phyloP scores from a whole-genome alignment of 2,329 filamentous ascomycete species.

The Fusarium piperis region DNA sequence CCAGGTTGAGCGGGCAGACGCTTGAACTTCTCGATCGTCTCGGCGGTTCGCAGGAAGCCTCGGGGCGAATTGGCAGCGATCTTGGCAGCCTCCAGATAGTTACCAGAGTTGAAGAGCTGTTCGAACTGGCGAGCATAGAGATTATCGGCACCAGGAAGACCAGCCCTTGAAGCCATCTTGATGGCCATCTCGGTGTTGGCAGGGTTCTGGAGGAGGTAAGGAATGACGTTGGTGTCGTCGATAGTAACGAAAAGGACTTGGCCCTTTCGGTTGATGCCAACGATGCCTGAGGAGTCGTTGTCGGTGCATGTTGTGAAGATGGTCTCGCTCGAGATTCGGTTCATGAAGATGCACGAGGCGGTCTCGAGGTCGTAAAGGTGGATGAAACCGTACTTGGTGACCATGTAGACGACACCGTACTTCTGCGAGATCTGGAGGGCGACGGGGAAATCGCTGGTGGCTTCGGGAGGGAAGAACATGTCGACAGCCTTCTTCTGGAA shows the following conservation, averaged over 20 bases:
- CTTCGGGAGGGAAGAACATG: constrained; percentile 96
- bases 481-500: constrained; percentile 98
- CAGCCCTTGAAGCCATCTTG: constrained; percentile 94
- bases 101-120: constrained; percentile 80
- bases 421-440: constrained; percentile 97
- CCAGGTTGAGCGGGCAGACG: constrained; percentile 80
- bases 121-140: constrained; percentile 95
- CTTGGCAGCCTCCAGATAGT: constrained; percentile 90
- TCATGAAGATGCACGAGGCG: constrained; percentile 97
- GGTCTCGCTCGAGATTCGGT: constrained; percentile 98
- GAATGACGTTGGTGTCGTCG: constrained; percentile 90
- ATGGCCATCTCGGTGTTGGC: constrained; percentile 93
- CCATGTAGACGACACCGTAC: constrained; percentile 96
- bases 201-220: constrained; percentile 95
- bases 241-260: constrained; percentile 95
- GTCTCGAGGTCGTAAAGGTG: constrained; percentile 98
- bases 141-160: constrained; percentile 91
- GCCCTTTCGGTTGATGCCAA: constrained; percentile 97
- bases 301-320: constrained; percentile 96
- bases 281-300: constrained; percentile 83
- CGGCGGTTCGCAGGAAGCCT: constrained; percentile 91
- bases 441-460: constrained; percentile 96
- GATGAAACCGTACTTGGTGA: constrained; percentile 99
- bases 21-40: constrained; percentile 98
- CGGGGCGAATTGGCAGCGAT: constrained; percentile 96